Evolutionary conservation across 164 flowering plant species (phyloP).

Genomic region (Vitis riparia): DNA sequence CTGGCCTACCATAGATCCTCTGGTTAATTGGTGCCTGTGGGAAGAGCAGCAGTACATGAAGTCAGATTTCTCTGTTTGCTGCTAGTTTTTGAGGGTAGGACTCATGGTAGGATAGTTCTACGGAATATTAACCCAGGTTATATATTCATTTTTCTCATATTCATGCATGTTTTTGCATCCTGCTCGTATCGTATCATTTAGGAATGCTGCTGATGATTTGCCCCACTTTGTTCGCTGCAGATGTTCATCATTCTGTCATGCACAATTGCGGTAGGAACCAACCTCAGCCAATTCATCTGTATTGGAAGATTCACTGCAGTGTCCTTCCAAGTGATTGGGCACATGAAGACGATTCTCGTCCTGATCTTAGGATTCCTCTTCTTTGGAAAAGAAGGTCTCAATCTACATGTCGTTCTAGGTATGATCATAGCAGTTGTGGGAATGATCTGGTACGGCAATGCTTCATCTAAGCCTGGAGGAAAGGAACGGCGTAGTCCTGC

Average conservation of each 20-base stretch:
- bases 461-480: constrained; percentile 86
- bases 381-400: constrained; percentile 92
- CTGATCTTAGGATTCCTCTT: constrained; percentile 72
- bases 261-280: constrained; percentile 76
- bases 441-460: constrained; percentile 91
- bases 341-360: constrained; percentile 79
- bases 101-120: neutral
- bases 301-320: constrained; percentile 90
- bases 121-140: neutral
- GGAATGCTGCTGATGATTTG: neutral
- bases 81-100: neutral
- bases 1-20: too few relatives aligned
- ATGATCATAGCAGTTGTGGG: constrained; percentile 80
- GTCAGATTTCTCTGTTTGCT: too few relatives aligned
- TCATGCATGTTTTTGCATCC: neutral
- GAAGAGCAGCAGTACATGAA: too few relatives aligned
- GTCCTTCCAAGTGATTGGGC: constrained; percentile 89
- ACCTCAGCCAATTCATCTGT: constrained; percentile 90
- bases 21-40: too few relatives aligned
- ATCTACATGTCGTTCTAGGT: constrained; percentile 73
- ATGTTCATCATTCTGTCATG: constrained; percentile 65
- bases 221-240: constrained; percentile 38
- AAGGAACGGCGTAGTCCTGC: constrained; percentile 64
- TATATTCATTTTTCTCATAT: neutral
- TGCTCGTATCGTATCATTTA: neutral